Conservation (phyloP, 2,329 filamentous ascomycete genomes). For the Aspergillus sojae region DNA sequence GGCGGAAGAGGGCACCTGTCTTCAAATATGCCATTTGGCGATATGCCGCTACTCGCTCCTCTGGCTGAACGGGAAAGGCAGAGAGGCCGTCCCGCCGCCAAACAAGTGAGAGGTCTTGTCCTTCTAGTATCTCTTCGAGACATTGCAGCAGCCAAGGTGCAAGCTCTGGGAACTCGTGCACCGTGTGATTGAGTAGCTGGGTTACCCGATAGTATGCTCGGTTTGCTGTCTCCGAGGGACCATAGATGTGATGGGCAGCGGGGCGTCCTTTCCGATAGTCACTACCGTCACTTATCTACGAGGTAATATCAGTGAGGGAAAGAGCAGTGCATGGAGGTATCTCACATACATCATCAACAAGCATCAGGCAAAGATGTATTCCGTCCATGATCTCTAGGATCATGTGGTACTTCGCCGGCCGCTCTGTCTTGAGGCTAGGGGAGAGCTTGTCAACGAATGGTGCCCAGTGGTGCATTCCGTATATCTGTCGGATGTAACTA, state of each 20-base stretch:
- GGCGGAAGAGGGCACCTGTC: slow-evolving; percentile 25
- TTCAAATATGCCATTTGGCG: slow-evolving; percentile 22
- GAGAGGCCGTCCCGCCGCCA: slow-evolving; percentile 25
- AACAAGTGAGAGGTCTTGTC: slow-evolving; percentile 26
- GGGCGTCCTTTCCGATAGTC: slow-evolving; percentile 24
- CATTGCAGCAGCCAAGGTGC: slow-evolving; percentile 22
- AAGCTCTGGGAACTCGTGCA: slow-evolving; percentile 17
- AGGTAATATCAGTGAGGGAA: not conserved
- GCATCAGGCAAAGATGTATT: slow-evolving; percentile 27
- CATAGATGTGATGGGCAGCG: slow-evolving; percentile 24
- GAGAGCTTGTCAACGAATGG: slow-evolving; percentile 26
- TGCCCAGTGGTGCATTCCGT: slow-evolving; percentile 25
- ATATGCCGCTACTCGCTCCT: slow-evolving; percentile 20
- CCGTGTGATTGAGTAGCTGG: slow-evolving; percentile 21
- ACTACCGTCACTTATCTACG: slow-evolving; percentile 25
- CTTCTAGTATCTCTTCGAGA: slow-evolving; percentile 25
- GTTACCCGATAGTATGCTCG: slow-evolving; percentile 27
- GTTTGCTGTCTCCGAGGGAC: slow-evolving; percentile 26
- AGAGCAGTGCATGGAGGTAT: not conserved
- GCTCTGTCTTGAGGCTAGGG: slow-evolving; percentile 16
- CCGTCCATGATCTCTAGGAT: slow-evolving; percentile 28
- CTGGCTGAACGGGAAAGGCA: slow-evolving; percentile 11
- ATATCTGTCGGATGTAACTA: slow-evolving; percentile 22
- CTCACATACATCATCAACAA: slow-evolving; percentile 26
- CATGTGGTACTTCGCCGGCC: slow-evolving; percentile 21